These are phyloP conservation scores for Kingdonia uniflora DNA, from an alignment of 164 flowering plant genomes.

Conservation along the genomic window DNA sequence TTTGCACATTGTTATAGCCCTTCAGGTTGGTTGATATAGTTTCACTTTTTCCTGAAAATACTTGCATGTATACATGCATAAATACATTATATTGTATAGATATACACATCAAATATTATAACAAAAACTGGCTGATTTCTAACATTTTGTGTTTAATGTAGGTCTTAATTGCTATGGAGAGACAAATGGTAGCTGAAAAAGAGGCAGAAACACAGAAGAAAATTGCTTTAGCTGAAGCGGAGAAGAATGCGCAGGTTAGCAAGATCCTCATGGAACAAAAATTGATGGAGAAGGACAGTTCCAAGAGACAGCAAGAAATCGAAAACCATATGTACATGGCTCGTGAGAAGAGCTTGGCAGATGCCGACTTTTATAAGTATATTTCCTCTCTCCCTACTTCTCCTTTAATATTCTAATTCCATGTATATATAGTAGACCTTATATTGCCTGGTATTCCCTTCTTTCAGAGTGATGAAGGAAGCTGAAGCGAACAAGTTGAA, in stretches of 20 bases:
- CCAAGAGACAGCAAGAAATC: conserved; percentile 59
- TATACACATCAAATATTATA: too few relatives aligned
- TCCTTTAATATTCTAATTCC: too few relatives aligned
- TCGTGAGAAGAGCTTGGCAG: conserved; percentile 78
- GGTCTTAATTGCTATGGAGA: conserved; percentile 88
- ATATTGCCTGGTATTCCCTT: not conserved
- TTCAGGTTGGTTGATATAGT: too few relatives aligned
- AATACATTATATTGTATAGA: too few relatives aligned
- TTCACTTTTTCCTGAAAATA: too few relatives aligned
- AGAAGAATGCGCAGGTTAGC: conserved; percentile 81
- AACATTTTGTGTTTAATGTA: conserved; percentile 9
- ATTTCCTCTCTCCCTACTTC: not conserved
- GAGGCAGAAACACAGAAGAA: conserved; percentile 91
- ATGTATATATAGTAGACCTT: not conserved
- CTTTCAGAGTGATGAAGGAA: conserved; percentile 55
- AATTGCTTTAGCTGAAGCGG: conserved; percentile 90
- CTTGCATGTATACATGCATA: too few relatives aligned
- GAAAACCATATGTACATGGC: conserved; percentile 80
- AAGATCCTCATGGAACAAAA: conserved; percentile 86
- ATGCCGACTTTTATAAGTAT: conserved; percentile 72
- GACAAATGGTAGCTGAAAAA: conserved; percentile 78
- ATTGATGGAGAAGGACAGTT: conserved; percentile 80
- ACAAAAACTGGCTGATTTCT: too few relatives aligned
- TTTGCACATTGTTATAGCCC: too few relatives aligned
- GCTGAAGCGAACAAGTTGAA: conserved; percentile 89